Percentiles rank a stretch among this genome's conserved stretches.
Evolutionary conservation across 2,329 filamentous ascomycete species (phyloP).

Genomic region (Zymoseptoria passerinii): DNA sequence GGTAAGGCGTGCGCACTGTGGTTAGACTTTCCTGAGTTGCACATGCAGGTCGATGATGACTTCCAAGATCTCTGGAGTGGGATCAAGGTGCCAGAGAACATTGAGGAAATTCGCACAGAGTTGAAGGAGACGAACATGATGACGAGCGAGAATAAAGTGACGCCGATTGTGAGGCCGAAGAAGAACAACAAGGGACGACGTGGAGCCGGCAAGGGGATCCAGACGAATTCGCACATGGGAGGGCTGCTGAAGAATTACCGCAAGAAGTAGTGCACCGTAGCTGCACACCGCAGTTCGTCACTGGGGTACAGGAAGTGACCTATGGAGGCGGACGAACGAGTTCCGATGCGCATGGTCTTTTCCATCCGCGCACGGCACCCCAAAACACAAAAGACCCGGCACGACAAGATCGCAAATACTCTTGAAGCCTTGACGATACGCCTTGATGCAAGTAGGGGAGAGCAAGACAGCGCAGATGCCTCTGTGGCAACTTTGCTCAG

Average conservation of each 20-base stretch:
- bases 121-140: neutral
- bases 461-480: too few species aligned
- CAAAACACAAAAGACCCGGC: too few species aligned
- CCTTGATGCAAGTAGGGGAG: too few species aligned
- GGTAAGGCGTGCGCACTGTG: neutral
- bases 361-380: too few species aligned
- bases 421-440: too few species aligned
- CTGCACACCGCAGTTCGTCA: too few species aligned
- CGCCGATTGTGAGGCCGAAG: neutral
- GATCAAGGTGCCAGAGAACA: neutral
- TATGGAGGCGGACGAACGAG: too few species aligned
- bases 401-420: too few species aligned
- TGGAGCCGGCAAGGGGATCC: neutral
- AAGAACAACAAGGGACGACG: neutral
- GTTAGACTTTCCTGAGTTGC: neutral
- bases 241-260: neutral
- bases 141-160: neutral
- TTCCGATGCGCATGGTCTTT: too few species aligned
- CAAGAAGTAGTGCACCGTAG: neutral
- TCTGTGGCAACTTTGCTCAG: too few species aligned
- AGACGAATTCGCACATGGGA: neutral
- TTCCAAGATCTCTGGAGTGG: neutral
- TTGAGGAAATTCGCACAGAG: neutral
- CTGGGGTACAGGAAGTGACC: too few species aligned
- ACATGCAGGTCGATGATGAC: neutral